Evolutionary conservation across 331 rosid species (phyloP).

Genomic region (Rosa hybrid): DNA sequence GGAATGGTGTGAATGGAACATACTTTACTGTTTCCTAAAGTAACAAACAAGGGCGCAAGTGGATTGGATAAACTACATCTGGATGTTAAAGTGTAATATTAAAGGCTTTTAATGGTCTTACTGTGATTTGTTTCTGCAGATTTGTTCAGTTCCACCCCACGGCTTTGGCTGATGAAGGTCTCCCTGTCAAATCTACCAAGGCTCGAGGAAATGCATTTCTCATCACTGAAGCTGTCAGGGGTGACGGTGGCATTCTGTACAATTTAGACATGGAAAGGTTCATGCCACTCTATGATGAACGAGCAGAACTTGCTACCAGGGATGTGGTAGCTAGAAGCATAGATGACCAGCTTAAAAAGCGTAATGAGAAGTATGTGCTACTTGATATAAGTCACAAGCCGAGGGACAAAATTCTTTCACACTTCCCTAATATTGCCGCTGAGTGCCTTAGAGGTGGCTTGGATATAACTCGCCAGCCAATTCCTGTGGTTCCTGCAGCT

Average conservation of each 20-base stretch:
- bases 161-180: slow-evolving; percentile 95
- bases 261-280: slow-evolving; percentile 86
- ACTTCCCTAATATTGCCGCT: slow-evolving; percentile 81
- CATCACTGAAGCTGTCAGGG: slow-evolving; percentile 88
- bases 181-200: slow-evolving; percentile 57
- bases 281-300: slow-evolving; percentile 85
- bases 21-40: not conserved
- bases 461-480: slow-evolving; percentile 79
- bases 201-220: slow-evolving; percentile 79
- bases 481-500: slow-evolving; percentile 95
- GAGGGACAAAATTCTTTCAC: slow-evolving; percentile 60
- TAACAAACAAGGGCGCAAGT: not conserved
- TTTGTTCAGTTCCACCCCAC: slow-evolving; percentile 98
- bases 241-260: slow-evolving; percentile 89
- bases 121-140: slow-evolving; percentile 42
- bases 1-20: not conserved
- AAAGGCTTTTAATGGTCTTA: not conserved
- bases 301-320: slow-evolving; percentile 97
- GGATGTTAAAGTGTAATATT: not conserved
- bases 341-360: slow-evolving; percentile 91
- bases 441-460: slow-evolving; percentile 70
- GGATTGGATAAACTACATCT: not conserved
- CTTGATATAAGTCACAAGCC: slow-evolving; percentile 93
- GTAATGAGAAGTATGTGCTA: slow-evolving; percentile 70
- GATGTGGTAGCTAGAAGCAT: slow-evolving; percentile 97